These are phyloP conservation scores for Agastache rugosa DNA, from an alignment of 257 asterid species.

Conservation along the genomic window DNA sequence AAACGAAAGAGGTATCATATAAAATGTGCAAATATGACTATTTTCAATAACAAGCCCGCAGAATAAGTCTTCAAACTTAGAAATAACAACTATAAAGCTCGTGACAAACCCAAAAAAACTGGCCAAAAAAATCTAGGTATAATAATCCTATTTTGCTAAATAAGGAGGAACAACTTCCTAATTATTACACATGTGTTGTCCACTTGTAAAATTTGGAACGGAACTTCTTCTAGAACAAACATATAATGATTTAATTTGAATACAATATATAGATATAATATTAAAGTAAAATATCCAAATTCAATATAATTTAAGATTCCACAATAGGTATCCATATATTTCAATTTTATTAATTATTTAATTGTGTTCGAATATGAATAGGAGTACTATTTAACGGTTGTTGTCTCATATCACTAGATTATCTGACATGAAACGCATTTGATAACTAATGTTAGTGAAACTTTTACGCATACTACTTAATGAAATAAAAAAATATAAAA, in stretches of 20 bases:
- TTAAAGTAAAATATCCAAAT: neutral
- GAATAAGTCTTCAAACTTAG: neutral
- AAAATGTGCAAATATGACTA: neutral
- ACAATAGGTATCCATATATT: no score
- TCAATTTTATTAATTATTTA: no score
- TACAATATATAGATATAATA: neutral
- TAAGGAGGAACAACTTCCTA: neutral
- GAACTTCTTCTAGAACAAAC: neutral
- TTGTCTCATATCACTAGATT: no score
- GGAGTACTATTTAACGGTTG: no score
- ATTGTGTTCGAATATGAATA: no score
- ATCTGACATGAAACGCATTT: no score
- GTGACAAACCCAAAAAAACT: neutral
- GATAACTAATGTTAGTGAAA: no score
- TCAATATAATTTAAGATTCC: no score
- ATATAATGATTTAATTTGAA: neutral
- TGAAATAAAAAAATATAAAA: no score
- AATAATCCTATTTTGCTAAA: neutral
- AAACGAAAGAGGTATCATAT: neutral
- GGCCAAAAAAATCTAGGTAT: constrained; percentile 7
- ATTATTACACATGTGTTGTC: neutral
- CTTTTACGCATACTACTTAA: no score
- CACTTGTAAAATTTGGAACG: neutral
- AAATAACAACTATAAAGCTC: neutral
- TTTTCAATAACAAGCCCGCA: neutral